A percentile compares a stretch with the other conserved stretches of the same genome.
phyloP scores from a whole-genome alignment of 2,329 filamentous ascomycete genomes.

The Pestalotiopsis sp. region DNA sequence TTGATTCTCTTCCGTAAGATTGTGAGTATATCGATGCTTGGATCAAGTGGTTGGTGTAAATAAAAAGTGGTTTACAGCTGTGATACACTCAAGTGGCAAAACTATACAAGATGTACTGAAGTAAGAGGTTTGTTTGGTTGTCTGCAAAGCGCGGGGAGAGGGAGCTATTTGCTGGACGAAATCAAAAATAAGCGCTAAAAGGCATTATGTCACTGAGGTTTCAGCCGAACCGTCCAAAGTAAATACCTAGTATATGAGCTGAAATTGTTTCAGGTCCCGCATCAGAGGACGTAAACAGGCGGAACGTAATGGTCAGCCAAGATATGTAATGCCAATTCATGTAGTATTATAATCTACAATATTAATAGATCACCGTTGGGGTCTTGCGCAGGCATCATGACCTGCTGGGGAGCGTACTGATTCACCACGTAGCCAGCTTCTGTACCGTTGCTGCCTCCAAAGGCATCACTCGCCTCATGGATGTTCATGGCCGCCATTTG shows the following conservation, averaged over 20 bases:
- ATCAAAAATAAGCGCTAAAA: not conserved
- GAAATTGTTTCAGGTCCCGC: not conserved
- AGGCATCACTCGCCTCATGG: slow-evolving; percentile 67
- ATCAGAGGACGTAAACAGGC: not conserved
- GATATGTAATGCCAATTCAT: not conserved
- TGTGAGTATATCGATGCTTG: not conserved
- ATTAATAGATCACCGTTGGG: slow-evolving; percentile 74
- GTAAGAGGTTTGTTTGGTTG: not conserved
- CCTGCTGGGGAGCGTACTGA: slow-evolving; percentile 77
- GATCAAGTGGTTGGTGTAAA: not conserved
- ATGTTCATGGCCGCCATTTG: slow-evolving; percentile 76
- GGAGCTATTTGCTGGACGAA: not conserved
- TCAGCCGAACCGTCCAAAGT: not conserved
- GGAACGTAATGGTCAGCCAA: too few species aligned
- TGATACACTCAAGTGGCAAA: not conserved
- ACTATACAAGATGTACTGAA: not conserved
- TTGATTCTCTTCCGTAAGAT: too few species aligned
- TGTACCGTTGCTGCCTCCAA: slow-evolving; percentile 57
- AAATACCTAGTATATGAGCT: not conserved
- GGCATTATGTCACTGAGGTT: not conserved
- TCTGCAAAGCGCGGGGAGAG: not conserved
- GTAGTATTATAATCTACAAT: slow-evolving; percentile 44
- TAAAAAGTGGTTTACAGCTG: not conserved
- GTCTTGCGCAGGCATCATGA: slow-evolving; percentile 69
- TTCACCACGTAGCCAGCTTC: slow-evolving; percentile 73